Evolutionary conservation across 768 basidiomycete species (phyloP).

Genomic region (Tulasnella sp.): DNA sequence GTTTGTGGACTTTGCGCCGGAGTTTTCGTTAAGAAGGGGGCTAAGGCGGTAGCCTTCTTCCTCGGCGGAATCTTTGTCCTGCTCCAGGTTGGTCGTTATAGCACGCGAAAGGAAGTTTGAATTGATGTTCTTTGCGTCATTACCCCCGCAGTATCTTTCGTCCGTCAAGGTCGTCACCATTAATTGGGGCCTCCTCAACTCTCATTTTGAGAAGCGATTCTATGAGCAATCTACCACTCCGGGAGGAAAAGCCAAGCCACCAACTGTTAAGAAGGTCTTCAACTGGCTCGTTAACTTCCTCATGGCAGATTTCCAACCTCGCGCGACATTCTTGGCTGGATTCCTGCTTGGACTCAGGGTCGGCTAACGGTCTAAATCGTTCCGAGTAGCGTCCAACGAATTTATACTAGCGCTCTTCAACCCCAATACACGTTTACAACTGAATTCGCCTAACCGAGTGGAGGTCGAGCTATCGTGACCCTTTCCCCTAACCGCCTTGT

Average conservation of each 20-base stretch:
- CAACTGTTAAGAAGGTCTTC: slow-evolving; percentile 68
- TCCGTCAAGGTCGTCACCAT: slow-evolving; percentile 73
- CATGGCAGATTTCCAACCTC: slow-evolving; percentile 88
- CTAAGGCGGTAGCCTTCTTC: slow-evolving; percentile 76
- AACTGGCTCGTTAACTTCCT: slow-evolving; percentile 73
- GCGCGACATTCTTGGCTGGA: slow-evolving; percentile 87
- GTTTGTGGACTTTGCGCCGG: slow-evolving; percentile 88
- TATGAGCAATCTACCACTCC: slow-evolving; percentile 56
- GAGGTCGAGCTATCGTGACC: too few species aligned
- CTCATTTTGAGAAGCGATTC: slow-evolving; percentile 72
- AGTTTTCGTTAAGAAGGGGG: slow-evolving; percentile 94
- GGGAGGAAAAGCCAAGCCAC: slow-evolving; percentile 58
- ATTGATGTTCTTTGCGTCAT: background rate
- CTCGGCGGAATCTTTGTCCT: slow-evolving; percentile 91
- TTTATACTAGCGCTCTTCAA: too few species aligned
- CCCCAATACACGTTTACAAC: too few species aligned
- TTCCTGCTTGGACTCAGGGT: slow-evolving; percentile 78
- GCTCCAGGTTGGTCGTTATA: slow-evolving; percentile 68
- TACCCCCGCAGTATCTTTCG: slow-evolving; percentile 67
- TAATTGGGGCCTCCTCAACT: slow-evolving; percentile 72
- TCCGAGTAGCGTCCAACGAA: too few species aligned
- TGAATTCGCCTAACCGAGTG: too few species aligned
- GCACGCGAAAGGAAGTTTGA: background rate
- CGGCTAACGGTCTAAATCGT: slow-evolving; percentile 53
- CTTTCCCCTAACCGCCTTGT: too few species aligned